Percentiles rank a stretch among this genome's conserved stretches.
Conservation (phyloP, 176 grass and related monocot genomes). For the Guadua angustifolia region DNA sequence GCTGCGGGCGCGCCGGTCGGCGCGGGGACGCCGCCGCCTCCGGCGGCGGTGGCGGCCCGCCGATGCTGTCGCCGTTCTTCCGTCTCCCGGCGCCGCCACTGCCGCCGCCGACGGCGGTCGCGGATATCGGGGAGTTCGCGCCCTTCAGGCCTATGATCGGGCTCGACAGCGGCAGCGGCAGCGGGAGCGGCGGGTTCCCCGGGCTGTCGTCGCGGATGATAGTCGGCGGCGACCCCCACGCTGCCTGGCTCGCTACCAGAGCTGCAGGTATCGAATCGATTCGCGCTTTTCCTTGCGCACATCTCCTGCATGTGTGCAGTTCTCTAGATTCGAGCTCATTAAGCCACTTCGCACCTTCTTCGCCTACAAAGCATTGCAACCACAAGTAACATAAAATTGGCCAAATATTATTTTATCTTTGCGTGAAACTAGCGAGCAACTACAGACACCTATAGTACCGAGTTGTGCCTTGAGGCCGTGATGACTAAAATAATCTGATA, state of each 20-base stretch:
- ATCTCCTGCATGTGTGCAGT: not conserved
- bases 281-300: not conserved
- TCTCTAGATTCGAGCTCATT: not conserved
- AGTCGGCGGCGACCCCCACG: not conserved
- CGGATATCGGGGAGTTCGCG: slow-evolving; percentile 10
- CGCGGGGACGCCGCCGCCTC: not conserved
- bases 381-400: not conserved
- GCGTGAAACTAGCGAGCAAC: not conserved
- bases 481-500: not conserved
- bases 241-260: not conserved
- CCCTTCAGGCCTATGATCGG: slow-evolving; percentile 29
- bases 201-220: slow-evolving; percentile 12
- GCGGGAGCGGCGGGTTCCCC: not conserved
- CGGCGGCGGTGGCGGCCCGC: not conserved
- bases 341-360: not conserved
- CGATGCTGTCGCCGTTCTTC: slow-evolving; percentile 57
- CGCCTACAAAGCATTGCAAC: not conserved
- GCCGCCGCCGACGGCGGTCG: not conserved
- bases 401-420: slow-evolving; percentile 6
- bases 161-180: slow-evolving; percentile 19
- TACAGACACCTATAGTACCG: not conserved
- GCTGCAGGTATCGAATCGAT: slow-evolving; percentile 40
- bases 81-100: slow-evolving; percentile 27
- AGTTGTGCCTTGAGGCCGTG: not conserved
- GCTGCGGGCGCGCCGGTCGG: slow-evolving; percentile 21